Evolutionary conservation across 2,329 filamentous ascomycete genomes (phyloP), one percentile per base, ranked within the genome.

Genomic region (Alternaria tenuissima): DNA sequence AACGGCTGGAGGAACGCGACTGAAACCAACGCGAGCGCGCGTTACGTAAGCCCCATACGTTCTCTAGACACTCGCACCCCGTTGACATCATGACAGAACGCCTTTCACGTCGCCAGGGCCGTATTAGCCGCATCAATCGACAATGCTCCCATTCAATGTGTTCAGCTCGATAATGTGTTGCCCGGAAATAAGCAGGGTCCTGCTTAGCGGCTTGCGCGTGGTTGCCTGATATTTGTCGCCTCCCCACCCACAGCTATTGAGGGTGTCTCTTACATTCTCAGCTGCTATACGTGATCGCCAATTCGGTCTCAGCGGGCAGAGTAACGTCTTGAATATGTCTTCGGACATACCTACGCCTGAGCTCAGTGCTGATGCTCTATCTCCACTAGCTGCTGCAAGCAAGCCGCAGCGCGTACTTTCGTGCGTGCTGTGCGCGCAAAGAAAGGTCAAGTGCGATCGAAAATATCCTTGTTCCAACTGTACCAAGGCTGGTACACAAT

Each of bases 351-450:
- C 49, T 18, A 63, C 61, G 14, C 54, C 67, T 28, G 53, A 57
- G 14, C 24, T 52, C 26, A 53, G 59, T 41, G 9, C 38, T 47
- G n/a, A 32, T 51, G 24, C 47, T 46, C 48, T 32, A 41, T 30
- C 51, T 56, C 36, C 58, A 46, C 18, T 61, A n/a, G 20, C 38
- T 14, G 30, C 20, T 32, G 14, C 62, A 51, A 43, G 64, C 20
- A 78, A 77, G 62, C 64, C 76, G 24, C 76, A 76, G 55, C 77
- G 80, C n/a, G 72, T 82, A 14, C 80, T 84, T 32, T 81, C 86
- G 38, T 94, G 91, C 70, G 84, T 92, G 14, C 83, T 89, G 20
- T 94, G 91, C 72, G 90, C 93, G 74, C 89, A 75, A 47, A 72
- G 78, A 39, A 79, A 79, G 61, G 74, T 79, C 57, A 78, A 75